Evolutionary conservation across 106 monocot species (phyloP), one percentile per base, ranked within the genome.

Genomic region (Vanilla planifolia): DNA sequence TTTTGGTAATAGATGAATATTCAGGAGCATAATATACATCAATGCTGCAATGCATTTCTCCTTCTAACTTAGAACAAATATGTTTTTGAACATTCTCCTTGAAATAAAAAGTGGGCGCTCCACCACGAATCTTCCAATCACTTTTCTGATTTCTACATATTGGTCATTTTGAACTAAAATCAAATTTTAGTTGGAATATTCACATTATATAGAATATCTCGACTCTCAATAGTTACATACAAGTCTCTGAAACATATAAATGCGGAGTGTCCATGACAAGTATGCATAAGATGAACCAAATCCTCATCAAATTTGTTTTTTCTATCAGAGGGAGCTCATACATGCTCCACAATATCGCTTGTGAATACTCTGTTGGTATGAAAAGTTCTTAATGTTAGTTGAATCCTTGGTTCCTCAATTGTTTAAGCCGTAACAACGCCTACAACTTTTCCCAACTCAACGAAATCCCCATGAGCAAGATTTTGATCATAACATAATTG

Each of bases 121-220:
- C 20, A 16, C 20, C 33, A 33, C 30, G 45, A 56, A 55, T 59
- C 51, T 67, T 36, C 16, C 43, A 68, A 59, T 47, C 30, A 68
- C 43, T 45, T 45, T 68, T 68, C 57, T 68, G 42, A 68, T 68
- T n/a, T 45, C 45, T 59, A 59, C 1, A n/a, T 55, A 67, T 55
- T 55, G 67, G 42, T 67, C 67, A 28, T 67, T 67, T 67, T 67
- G 47, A 48, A 48, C 20, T n/a, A n/a, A n/a, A n/a, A n/a, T n/a
- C n/a, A n/a, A n/a, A n/a, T n/a, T 48, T 46, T 46, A 19, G 2
- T 46, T 46, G 46, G 19, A 46, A 46, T 46, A 46, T 20, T 46
- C 19, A 3, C n/a, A 17, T 20, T 46, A 46, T 46, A 21, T 19
- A 46, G 0, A 46, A 46, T 46, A 46, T 46, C 17, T 46, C 46